A percentile compares a stretch with the other conserved stretches of the same genome.
These are phyloP conservation scores for Paramecium pentaurelia DNA, from an alignment of 73 alveolate species.

Conservation along the genomic window DNA sequence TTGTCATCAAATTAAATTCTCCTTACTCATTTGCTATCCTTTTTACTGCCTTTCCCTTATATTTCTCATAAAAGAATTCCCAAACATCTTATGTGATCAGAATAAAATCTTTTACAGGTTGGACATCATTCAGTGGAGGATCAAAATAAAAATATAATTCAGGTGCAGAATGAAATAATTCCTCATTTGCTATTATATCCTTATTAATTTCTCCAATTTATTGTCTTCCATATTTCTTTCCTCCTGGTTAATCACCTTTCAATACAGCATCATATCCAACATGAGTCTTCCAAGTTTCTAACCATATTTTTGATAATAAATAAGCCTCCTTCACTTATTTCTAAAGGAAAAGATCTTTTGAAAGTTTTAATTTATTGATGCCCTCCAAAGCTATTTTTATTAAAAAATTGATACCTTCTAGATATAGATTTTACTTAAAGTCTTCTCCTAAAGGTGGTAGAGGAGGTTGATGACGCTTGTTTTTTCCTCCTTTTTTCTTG, in stretches of 20 bases:
- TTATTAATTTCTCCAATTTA: background rate
- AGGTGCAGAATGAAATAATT: background rate
- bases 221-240: background rate
- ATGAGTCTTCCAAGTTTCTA: conserved; percentile 19
- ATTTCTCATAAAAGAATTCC: background rate
- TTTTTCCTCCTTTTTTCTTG: background rate
- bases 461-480: background rate
- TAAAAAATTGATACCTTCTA: background rate
- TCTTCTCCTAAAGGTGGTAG: conserved; percentile 14
- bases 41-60: background rate
- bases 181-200: background rate
- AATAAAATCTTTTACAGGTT: background rate
- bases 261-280: conserved; percentile 35
- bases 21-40: background rate
- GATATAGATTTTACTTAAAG: background rate
- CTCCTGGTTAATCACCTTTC: background rate
- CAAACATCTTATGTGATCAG: background rate
- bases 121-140: background rate
- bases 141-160: background rate
- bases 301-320: conserved; percentile 1
- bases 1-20: background rate
- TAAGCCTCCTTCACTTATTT: background rate
- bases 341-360: background rate
- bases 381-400: conserved; percentile 1
- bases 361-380: background rate